These are phyloP conservation scores for Pseudogymnoascus pannorum DNA, from an alignment of 2,329 filamentous ascomycete species.

Conservation along the genomic window DNA sequence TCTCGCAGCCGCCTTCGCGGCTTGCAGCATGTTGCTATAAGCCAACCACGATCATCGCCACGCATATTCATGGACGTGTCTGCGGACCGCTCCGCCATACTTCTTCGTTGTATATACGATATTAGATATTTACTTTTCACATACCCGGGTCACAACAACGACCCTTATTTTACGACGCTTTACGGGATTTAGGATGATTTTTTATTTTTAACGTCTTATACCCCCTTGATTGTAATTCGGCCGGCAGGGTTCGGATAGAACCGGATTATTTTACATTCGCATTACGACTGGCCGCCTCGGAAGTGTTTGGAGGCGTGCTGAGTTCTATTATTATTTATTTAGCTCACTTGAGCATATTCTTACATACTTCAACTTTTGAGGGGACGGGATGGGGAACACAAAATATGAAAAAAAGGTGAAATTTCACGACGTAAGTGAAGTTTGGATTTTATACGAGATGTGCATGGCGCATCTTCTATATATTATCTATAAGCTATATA, in stretches of 20 bases:
- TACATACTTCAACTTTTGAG: neutral
- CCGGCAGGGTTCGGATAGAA: neutral
- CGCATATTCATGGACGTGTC: neutral
- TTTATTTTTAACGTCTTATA: constrained; percentile 2
- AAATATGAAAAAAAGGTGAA: neutral
- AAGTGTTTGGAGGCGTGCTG: neutral
- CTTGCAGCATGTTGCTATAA: neutral
- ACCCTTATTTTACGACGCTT: neutral
- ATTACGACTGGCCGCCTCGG: neutral
- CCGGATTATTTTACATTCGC: constrained; percentile 1
- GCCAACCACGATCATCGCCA: neutral
- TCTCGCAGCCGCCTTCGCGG: neutral
- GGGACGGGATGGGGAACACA: neutral
- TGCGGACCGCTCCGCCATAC: neutral
- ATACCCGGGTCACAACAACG: neutral
- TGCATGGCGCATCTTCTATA: neutral
- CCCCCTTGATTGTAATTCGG: neutral
- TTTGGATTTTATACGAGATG: neutral
- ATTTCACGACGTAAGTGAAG: neutral
- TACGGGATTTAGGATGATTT: neutral
- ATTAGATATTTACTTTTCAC: neutral
- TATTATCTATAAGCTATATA: neutral
- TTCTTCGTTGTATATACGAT: constrained; percentile 1
- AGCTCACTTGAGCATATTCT: neutral
- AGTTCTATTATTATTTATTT: neutral